Evolutionary conservation across 257 asterid genomes (phyloP).

Genomic region (Lantana camara): DNA sequence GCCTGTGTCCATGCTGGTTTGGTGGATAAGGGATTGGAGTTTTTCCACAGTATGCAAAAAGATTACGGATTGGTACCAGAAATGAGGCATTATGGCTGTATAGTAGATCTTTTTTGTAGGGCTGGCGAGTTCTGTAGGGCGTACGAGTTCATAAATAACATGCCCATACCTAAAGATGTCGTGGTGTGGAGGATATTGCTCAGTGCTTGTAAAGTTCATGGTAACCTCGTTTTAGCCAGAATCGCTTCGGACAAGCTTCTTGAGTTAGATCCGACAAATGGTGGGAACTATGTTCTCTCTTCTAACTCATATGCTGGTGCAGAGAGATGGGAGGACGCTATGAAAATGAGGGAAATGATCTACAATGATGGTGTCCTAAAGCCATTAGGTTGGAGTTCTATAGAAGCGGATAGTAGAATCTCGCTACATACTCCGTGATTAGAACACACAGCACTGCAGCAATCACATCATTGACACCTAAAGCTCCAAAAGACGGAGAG

Average conservation of each 20-base stretch:
- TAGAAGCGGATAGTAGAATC: constrained; percentile 59
- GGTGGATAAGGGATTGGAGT: constrained; percentile 43
- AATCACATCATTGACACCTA: constrained; percentile 91
- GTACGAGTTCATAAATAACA: constrained; percentile 37
- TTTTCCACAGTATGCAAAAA: constrained; percentile 41
- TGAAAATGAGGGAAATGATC: constrained; percentile 40
- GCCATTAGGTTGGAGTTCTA: constrained; percentile 48
- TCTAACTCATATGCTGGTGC: constrained; percentile 43
- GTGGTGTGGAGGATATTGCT: constrained; percentile 49
- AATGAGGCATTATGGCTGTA: constrained; percentile 53
- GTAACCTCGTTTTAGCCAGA: constrained; percentile 36
- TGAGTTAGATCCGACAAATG: constrained; percentile 40
- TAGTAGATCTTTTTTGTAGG: constrained; percentile 53
- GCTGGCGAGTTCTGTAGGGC: constrained; percentile 37
- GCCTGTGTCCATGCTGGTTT: constrained; percentile 56
- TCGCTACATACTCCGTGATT: constrained; percentile 79
- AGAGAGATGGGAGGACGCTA: constrained; percentile 46
- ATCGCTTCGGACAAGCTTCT: constrained; percentile 43
- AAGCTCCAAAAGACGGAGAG: constrained; percentile 89
- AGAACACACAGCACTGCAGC: constrained; percentile 93
- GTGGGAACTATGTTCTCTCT: constrained; percentile 44
- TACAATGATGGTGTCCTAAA: constrained; percentile 31
- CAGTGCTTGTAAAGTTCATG: constrained; percentile 44
- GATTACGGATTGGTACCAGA: constrained; percentile 49
- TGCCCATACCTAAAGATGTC: constrained; percentile 39